Evolutionary conservation across 305 asterid genomes (phyloP), one percentile per base, ranked within the genome.

Genomic region (Ilex paraguariensis): DNA sequence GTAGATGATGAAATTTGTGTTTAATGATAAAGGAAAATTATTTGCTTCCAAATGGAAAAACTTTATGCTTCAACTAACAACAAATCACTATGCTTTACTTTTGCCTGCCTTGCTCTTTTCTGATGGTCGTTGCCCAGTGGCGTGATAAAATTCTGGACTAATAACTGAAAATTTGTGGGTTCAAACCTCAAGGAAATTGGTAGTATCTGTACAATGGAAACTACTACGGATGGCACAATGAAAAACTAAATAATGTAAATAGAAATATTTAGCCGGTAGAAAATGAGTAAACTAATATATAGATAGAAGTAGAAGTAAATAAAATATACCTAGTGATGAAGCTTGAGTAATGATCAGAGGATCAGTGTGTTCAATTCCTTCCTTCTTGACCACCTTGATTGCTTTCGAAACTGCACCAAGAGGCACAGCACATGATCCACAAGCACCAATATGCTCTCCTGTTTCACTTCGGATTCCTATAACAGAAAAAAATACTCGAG

Each of bases 261-360:
- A 13, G 30, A 54, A 46, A 21, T n/a, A 62, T 15, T 7, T 45
- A 51, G 56, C 28, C 28, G 67, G 54, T 12, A n/a, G 10, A 57
- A 61, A 40, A 4, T 36, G 28, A 30, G 16, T 31, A 46, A 64
- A 60, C 10, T 42, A 49, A 21, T 21, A 3, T 14, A 15, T 56
- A 46, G 7, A 9, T 40, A 57, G n/a, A 42, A 13, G 17, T 8
- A 17, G 32, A 51, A 61, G 30, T 45, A 15, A 7, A 11, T 14
- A 44, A 57, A 68, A 32, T 76, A 21, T 85, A 89, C 97, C 76
- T 40, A 83, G 87, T 21, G 79, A 71, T 55, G 85, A 81, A 76
- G 85, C 90, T 74, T 85, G 95, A 63, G 97, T 87, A 31, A 92
- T 74, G 65, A 89, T 79, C 57, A 81, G 53, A 44, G 96, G 93